Conservation (phyloP, 768 basidiomycete genomes). For the Amanita inopinata region DNA sequence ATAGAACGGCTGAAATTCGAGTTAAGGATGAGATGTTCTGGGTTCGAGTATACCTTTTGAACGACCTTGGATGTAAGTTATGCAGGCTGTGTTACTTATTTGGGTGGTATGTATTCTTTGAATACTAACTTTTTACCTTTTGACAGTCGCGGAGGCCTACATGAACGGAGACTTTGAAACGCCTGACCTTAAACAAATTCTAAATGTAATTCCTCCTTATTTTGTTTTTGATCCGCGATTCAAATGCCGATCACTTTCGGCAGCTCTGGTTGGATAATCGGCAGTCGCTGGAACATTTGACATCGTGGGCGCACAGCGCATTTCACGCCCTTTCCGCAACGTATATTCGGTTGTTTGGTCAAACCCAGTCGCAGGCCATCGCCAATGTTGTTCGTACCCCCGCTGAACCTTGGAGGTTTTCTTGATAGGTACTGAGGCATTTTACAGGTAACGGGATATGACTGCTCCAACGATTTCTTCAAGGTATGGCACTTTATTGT, state of each 20-base stretch:
- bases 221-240: too few species aligned
- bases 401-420: not conserved
- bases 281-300: not conserved
- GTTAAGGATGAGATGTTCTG: not conserved
- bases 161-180: slow-evolving; percentile 4
- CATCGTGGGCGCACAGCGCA: not conserved
- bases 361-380: not conserved
- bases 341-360: not conserved
- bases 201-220: too few species aligned
- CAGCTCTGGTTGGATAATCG: not conserved
- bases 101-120: not conserved
- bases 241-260: too few species aligned
- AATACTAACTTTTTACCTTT: not conserved
- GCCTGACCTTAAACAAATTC: not conserved
- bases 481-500: not conserved
- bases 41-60: not conserved
- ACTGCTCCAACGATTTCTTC: not conserved
- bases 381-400: not conserved
- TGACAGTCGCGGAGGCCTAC: slow-evolving; percentile 1
- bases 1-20: not conserved
- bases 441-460: not conserved
- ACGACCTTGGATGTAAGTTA: not conserved
- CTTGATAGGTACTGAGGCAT: not conserved
- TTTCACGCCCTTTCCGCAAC: not conserved
- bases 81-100: too few species aligned